A percentile compares a stretch with the other conserved stretches of the same genome.
These are phyloP conservation scores for Nicotiana obtusifolia DNA, from an alignment of 257 asterid genomes.

Conservation along the genomic window DNA sequence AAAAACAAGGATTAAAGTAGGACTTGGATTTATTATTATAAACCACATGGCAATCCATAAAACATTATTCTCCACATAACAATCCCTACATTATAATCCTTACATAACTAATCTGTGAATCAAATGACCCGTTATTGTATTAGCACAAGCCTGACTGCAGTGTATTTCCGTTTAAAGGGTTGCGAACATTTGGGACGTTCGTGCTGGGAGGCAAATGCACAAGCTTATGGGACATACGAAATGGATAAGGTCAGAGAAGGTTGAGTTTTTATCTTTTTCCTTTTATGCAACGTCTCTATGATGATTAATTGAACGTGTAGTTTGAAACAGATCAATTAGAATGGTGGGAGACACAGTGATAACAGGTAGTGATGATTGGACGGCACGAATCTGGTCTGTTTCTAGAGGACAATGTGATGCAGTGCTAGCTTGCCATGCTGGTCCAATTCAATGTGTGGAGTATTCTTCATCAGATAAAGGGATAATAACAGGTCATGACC, in stretches of 20 bases:
- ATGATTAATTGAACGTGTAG: slow-evolving; percentile 21
- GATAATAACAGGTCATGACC: slow-evolving; percentile 65
- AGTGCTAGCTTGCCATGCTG: slow-evolving; percentile 94
- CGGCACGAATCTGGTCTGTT: slow-evolving; percentile 93
- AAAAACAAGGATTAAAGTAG: neutral
- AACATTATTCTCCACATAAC: neutral
- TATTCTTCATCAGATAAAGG: slow-evolving; percentile 80
- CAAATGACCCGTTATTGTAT: neutral
- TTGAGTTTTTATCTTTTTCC: slow-evolving; percentile 8
- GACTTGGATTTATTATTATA: neutral
- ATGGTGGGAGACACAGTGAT: slow-evolving; percentile 91
- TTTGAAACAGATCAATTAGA: slow-evolving; percentile 72
- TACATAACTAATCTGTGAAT: neutral
- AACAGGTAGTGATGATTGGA: slow-evolving; percentile 99
- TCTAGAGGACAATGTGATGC: slow-evolving; percentile 93
- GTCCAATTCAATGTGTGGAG: slow-evolving; percentile 88
- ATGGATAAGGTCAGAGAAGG: slow-evolving; percentile 71
- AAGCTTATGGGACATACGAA: slow-evolving; percentile 87
- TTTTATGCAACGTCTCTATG: slow-evolving; percentile 16
- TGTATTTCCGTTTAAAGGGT: slow-evolving; percentile 37
- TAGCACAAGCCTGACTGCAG: slow-evolving; percentile 20
- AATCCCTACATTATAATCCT: neutral
- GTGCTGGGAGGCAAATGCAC: slow-evolving; percentile 90
- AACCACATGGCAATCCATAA: neutral
- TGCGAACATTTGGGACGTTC: slow-evolving; percentile 90